Evolutionary conservation across 2,329 filamentous ascomycete genomes (phyloP).

Genomic region (Alternaria hordeiaustralica): DNA sequence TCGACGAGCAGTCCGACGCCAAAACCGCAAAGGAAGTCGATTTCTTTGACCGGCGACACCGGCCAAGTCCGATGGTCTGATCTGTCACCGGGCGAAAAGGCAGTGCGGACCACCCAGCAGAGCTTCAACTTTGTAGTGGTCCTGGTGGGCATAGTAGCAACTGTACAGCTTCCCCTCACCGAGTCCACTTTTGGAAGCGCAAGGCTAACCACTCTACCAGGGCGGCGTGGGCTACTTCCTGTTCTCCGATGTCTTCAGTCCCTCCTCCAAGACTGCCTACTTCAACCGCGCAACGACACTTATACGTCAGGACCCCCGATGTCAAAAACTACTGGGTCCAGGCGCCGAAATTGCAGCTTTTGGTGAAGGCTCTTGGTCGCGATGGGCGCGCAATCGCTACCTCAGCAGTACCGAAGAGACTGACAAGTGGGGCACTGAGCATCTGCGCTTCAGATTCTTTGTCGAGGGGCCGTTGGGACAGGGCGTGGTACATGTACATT

Average conservation of each 20-base stretch:
- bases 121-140: conserved; percentile 86
- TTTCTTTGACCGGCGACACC: conserved; percentile 87
- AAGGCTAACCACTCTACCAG: conserved; percentile 51
- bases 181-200: neutral
- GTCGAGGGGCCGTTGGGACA: conserved; percentile 78
- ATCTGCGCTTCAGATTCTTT: conserved; percentile 84
- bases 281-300: conserved; percentile 87
- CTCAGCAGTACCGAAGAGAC: conserved; percentile 69
- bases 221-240: conserved; percentile 67
- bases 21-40: conserved; percentile 66
- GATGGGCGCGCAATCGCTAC: conserved; percentile 73
- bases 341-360: conserved; percentile 76
- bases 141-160: conserved; percentile 74
- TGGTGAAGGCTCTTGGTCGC: conserved; percentile 80
- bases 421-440: conserved; percentile 77
- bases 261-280: conserved; percentile 82
- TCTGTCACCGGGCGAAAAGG: conserved; percentile 78
- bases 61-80: conserved; percentile 82
- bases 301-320: conserved; percentile 75
- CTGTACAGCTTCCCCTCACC: conserved; percentile 59
- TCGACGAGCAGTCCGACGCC: conserved; percentile 35
- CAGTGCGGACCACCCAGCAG: conserved; percentile 85
- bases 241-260: conserved; percentile 46
- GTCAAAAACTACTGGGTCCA: conserved; percentile 76
- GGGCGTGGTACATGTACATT: conserved; percentile 78